phyloP scores from a whole-genome alignment of 2,329 filamentous ascomycete species.

The Phialophora chinensis region DNA sequence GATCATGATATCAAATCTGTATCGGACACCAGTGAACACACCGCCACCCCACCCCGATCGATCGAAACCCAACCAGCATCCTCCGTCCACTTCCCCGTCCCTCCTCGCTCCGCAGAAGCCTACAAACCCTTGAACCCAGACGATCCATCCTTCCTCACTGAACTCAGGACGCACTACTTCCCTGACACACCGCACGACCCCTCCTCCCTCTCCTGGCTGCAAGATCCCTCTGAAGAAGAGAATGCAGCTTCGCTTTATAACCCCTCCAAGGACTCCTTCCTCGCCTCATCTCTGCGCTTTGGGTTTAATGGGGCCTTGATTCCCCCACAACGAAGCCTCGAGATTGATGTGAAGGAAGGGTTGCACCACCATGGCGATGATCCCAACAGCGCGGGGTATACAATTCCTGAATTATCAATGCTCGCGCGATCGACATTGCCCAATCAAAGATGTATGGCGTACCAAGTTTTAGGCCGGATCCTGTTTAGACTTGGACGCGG shows the following conservation, averaged over 20 bases:
- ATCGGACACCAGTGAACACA: constrained; percentile 27
- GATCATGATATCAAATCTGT: constrained; percentile 23
- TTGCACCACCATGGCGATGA: constrained; percentile 93
- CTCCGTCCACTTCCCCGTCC: constrained; percentile 53
- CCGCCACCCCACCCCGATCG: constrained; percentile 1
- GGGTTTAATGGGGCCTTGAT: constrained; percentile 83
- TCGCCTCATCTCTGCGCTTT: constrained; percentile 79
- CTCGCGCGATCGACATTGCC: constrained; percentile 81
- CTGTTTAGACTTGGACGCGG: constrained; percentile 82
- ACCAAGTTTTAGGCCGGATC: constrained; percentile 85
- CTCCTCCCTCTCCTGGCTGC: constrained; percentile 87
- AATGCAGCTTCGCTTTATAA: constrained; percentile 78
- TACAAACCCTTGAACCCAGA: constrained; percentile 79
- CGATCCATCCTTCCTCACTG: constrained; percentile 80
- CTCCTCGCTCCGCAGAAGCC: constrained; percentile 53
- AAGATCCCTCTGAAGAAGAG: constrained; percentile 67
- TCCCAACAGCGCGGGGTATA: constrained; percentile 93
- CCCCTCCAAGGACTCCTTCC: constrained; percentile 69
- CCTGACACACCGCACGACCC: constrained; percentile 85
- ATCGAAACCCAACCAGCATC: constrained; percentile 40
- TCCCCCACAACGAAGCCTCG: constrained; percentile 74
- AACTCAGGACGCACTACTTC: constrained; percentile 92
- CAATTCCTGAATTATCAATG: constrained; percentile 81
- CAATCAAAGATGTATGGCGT: constrained; percentile 87
- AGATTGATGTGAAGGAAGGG: constrained; percentile 76